Conservation (phyloP, 306 rosid genomes). For the Senna siamea region DNA sequence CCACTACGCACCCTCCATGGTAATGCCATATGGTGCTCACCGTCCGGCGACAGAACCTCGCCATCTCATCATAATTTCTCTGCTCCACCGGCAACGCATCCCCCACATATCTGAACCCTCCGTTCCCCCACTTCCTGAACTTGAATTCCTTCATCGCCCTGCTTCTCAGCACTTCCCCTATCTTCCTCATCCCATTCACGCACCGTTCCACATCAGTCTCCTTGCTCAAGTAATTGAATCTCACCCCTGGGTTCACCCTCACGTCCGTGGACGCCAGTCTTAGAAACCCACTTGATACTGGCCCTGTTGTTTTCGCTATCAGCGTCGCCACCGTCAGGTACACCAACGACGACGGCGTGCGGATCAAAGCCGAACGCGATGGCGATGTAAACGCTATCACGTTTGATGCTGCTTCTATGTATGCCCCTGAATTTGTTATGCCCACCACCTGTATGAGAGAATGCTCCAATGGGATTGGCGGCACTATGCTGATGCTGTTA, state of each 20-base stretch:
- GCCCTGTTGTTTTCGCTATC: conserved; percentile 79
- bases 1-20: conserved; percentile 65
- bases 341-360: conserved; percentile 58
- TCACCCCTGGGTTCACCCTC: conserved; percentile 61
- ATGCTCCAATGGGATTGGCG: conserved; percentile 41
- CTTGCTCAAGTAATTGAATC: conserved; percentile 73
- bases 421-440: conserved; percentile 6
- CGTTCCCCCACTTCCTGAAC: conserved; percentile 26
- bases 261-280: conserved; percentile 71
- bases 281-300: conserved; percentile 61
- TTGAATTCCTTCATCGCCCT: conserved; percentile 54
- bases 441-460: conserved; percentile 16
- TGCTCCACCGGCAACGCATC: conserved; percentile 51
- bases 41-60: conserved; percentile 54
- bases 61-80: conserved; percentile 39
- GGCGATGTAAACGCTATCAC: not conserved
- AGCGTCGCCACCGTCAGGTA: conserved; percentile 77
- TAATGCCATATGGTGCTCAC: conserved; percentile 78
- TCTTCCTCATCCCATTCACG: conserved; percentile 61
- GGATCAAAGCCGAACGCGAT: conserved; percentile 49
- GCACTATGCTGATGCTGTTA: conserved; percentile 75
- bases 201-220: conserved; percentile 49
- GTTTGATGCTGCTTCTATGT: conserved; percentile 12
- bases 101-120: conserved; percentile 55
- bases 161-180: conserved; percentile 55